Conservation (phyloP, 208 protist genomes). For the Trypanosoma brucei region DNA sequence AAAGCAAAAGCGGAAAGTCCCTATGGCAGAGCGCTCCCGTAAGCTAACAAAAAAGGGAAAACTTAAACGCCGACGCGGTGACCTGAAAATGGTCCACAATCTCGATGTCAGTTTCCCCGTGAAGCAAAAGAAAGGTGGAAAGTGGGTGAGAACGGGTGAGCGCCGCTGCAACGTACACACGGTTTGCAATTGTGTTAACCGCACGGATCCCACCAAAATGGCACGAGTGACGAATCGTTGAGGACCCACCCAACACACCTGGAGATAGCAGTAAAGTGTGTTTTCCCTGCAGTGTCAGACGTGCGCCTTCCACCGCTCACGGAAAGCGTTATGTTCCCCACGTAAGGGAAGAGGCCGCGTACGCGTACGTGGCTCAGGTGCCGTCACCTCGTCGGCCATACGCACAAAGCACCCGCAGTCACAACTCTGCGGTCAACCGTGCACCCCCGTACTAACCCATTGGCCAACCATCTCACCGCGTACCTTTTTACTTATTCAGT, state of each 20-base stretch:
- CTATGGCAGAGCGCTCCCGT: conserved; percentile 68
- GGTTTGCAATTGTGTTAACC: conserved; percentile 83
- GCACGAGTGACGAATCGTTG: conserved; percentile 76
- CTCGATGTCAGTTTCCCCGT: conserved; percentile 77
- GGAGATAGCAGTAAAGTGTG: too few species aligned
- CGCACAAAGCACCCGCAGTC: too few species aligned
- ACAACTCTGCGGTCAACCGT: too few species aligned
- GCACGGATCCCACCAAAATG: conserved; percentile 85
- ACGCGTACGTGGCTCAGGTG: too few species aligned
- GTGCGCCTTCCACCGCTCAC: too few species aligned
- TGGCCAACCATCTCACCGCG: too few species aligned
- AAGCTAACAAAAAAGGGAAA: conserved; percentile 82
- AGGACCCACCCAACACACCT: background rate
- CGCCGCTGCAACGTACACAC: conserved; percentile 89
- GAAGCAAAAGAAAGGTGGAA: conserved; percentile 85
- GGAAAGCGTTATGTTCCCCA: too few species aligned
- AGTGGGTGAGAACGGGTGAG: conserved; percentile 73
- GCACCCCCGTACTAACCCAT: too few species aligned
- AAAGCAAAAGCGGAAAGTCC: conserved; percentile 79
- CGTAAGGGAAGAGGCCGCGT: too few species aligned
- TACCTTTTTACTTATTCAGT: too few species aligned
- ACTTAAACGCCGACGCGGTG: conserved; percentile 77
- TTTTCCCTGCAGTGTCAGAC: too few species aligned
- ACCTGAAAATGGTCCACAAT: conserved; percentile 72
- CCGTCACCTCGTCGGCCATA: too few species aligned